Evolutionary conservation across 2,329 filamentous ascomycete genomes (phyloP), one percentile per base, ranked within the genome.

Genomic region (Ophiostoma fasciatum): DNA sequence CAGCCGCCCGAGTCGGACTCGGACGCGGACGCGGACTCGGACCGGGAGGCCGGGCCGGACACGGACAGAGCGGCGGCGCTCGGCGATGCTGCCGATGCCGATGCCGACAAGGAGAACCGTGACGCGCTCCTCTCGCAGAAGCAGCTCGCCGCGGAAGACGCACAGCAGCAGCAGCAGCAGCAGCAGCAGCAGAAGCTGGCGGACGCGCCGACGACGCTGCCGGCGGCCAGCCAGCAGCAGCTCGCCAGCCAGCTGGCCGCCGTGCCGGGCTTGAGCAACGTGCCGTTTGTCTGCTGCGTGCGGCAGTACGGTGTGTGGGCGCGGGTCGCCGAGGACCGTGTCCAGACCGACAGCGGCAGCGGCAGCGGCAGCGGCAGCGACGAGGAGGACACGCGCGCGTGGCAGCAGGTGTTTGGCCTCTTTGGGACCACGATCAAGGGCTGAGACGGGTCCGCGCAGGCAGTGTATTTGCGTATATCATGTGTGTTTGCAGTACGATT

Each of bases 231-330:
- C n/a, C n/a, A n/a, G n/a, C n/a, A 28, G 18, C 15, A 13, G n/a
- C 13, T n/a, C 18, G 18, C 31, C 23, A 11, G 20, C 39, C 28
- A 44, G n/a, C n/a, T n/a, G n/a, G n/a, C n/a, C n/a, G n/a, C n/a
- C n/a, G n/a, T n/a, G n/a, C n/a, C n/a, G n/a, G n/a, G n/a, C n/a
- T n/a, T n/a, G n/a, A n/a, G 60, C 1, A 77, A 76, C 37, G 63
- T 59, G 23, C 71, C 78, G 1, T 84, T 85, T 48, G 56, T 61
- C 2, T 85, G 80, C 51, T 82, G 78, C 47, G 65, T 87, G 42
- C 65, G 65, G 43, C 77, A 85, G 51, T 85, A 81, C 46, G 80
- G 79, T 6, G 58, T 81, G 31, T 62, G 56, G 37, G 52, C 64
- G 12, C 42, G 38, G 5, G 58, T 61, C 42, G 33, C 40, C 18